These are phyloP conservation scores for Cucurbita maxima DNA, from an alignment of 306 rosid species.

Conservation along the genomic window DNA sequence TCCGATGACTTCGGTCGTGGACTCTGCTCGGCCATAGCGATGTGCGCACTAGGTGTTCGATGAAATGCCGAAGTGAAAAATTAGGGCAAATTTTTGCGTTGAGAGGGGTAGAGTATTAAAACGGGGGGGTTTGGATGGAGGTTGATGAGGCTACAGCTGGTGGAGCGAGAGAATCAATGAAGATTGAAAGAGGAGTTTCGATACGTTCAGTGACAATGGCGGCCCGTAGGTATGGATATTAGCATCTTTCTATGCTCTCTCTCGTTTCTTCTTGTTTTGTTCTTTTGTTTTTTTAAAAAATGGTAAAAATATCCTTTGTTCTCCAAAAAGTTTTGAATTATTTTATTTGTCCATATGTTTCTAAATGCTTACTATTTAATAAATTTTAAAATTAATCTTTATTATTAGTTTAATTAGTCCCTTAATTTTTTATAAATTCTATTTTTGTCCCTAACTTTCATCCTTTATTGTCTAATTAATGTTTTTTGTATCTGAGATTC, in stretches of 20 bases:
- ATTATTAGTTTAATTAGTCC: too few species aligned
- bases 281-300: too few species aligned
- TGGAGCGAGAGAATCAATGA: background rate
- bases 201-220: background rate
- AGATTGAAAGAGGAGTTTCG: constrained; percentile 1
- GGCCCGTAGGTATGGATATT: background rate
- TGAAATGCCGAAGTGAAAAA: background rate
- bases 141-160: background rate
- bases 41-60: background rate
- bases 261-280: background rate
- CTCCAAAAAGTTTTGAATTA: too few species aligned
- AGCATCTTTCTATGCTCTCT: background rate
- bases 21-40: background rate
- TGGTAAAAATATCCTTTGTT: too few species aligned
- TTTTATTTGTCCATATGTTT: too few species aligned
- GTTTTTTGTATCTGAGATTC: too few species aligned
- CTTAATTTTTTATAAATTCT: too few species aligned
- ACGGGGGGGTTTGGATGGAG: background rate
- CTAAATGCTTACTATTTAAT: too few species aligned
- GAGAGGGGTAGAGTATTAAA: background rate
- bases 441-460: too few species aligned
- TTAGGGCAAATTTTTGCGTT: background rate
- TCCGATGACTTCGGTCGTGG: background rate
- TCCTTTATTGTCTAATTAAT: too few species aligned
- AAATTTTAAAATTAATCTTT: too few species aligned